Evolutionary conservation across 441 rosid genomes (phyloP), one percentile per base, ranked within the genome.

Genomic region (Metrosideros polymorpha): DNA sequence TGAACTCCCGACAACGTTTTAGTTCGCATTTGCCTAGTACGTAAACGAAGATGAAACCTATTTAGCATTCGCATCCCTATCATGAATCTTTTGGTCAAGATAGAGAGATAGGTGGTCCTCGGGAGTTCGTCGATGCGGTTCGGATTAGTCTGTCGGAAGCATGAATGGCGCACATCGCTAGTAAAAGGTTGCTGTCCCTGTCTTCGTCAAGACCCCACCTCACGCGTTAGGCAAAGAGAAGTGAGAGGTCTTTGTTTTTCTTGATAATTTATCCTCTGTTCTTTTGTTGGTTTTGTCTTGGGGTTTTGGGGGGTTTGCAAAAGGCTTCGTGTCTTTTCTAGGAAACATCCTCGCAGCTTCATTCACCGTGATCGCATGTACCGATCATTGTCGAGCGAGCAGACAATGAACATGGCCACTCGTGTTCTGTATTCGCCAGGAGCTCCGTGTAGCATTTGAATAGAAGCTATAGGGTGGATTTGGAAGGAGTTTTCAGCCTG

Each of bases 341-440:
- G 86, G 90, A 89, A 89, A 88, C 61, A 79, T 87, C 90, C 10
- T 82, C 30, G 87, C 71, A 85, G 83, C 25, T 85, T 85, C 87
- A 25, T 85, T 14, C 19, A 3, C 19, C 43, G 47, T 2, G 9
- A 22, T 39, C 39, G 9, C 79, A 12, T 7, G 79, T 24, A 19
- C 47, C 47, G 7, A 10, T 66, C 79, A 25, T 39, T 35, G 79
- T 66, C 79, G 45, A 66, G 13, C 79, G n/a, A 35, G 8, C 6
- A n/a, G 24, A 5, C 30, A 2, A 6, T 29, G 71, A 29, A 59
- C 39, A 7, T 35, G 47, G 15, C 79, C 47, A 12, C 61, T 10
- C 29, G 29, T 4, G 7, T 66, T 35, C 25, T 13, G 43, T 63
- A 2, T 9, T 32, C 45, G 19, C 45, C 15, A 9, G 77, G 25